phyloP scores from a whole-genome alignment of 192 early-diverging fungal species.

The Coemansia sp. region DNA sequence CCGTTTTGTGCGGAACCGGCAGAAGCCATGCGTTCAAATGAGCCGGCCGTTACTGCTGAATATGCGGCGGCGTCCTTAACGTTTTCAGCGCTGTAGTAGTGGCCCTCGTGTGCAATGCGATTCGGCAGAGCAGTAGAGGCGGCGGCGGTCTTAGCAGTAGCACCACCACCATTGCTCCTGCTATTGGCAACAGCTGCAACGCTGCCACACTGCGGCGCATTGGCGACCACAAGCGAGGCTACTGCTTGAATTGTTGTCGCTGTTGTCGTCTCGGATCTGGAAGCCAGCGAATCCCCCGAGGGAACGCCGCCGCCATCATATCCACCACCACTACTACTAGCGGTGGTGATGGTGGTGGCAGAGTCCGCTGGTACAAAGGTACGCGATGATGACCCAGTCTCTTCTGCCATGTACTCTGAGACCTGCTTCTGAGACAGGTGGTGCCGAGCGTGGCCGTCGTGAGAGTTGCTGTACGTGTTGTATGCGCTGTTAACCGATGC shows the following conservation, averaged over 20 bases:
- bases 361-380: background rate
- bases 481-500: background rate
- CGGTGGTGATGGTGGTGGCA: background rate
- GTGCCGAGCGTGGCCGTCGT: background rate
- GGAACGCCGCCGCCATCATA: background rate
- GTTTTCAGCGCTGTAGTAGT: no score
- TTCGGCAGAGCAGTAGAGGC: no score
- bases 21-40: no score
- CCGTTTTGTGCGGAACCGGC: no score
- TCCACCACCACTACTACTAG: background rate
- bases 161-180: no score
- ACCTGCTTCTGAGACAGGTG: background rate
- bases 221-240: background rate
- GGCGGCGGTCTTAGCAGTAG: no score
- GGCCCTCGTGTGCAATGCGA: no score
- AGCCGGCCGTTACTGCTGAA: no score
- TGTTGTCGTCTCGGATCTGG: background rate
- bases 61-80: no score
- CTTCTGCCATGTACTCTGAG: background rate
- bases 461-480: background rate
- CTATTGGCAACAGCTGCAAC: conserved; percentile 3
- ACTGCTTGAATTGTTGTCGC: background rate
- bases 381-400: background rate
- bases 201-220: background rate
- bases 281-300: background rate